A percentile compares a stretch with the other conserved stretches of the same genome.
These are phyloP conservation scores for Cokeromyces recurvatus DNA, from an alignment of 371 early-diverging fungal genomes.

Conservation along the genomic window DNA sequence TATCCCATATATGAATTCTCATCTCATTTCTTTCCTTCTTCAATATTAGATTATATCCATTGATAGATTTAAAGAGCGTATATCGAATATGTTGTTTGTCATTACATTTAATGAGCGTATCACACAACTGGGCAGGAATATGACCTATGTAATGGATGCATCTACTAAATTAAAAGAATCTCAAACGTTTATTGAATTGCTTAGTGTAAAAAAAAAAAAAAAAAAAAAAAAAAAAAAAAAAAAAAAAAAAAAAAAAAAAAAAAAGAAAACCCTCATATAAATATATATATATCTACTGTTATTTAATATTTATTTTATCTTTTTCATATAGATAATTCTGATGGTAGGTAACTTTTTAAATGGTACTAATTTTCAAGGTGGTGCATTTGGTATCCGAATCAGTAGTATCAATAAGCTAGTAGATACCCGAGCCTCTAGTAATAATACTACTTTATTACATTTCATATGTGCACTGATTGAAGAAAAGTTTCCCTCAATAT, in stretches of 20 bases:
- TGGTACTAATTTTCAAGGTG: conserved; percentile 81
- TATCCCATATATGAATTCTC: neutral
- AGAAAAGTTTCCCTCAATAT: conserved; percentile 58
- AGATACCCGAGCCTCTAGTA: conserved; percentile 75
- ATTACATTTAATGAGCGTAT: conserved; percentile 70
- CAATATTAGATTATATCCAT: conserved; percentile 70
- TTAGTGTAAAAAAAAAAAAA: conserved; percentile 38
- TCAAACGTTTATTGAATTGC: conserved; percentile 42
- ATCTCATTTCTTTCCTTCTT: too few species aligned
- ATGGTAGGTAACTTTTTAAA: conserved; percentile 93
- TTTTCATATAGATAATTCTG: conserved; percentile 62
- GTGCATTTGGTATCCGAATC: conserved; percentile 89
- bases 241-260: too few species aligned
- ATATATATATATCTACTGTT: too few species aligned
- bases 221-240: neutral
- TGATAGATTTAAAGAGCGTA: conserved; percentile 73
- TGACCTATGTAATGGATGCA: conserved; percentile 52
- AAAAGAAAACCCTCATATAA: too few species aligned
- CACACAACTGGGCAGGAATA: conserved; percentile 59
- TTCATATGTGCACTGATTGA: conserved; percentile 73
- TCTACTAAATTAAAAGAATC: conserved; percentile 52
- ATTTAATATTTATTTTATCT: too few species aligned
- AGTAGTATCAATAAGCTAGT: conserved; percentile 83
- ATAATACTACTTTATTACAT: conserved; percentile 72
- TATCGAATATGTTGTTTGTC: conserved; percentile 72